Evolutionary conservation across 306 rosid genomes (phyloP).

Genomic region (Arachis hypogaea): DNA sequence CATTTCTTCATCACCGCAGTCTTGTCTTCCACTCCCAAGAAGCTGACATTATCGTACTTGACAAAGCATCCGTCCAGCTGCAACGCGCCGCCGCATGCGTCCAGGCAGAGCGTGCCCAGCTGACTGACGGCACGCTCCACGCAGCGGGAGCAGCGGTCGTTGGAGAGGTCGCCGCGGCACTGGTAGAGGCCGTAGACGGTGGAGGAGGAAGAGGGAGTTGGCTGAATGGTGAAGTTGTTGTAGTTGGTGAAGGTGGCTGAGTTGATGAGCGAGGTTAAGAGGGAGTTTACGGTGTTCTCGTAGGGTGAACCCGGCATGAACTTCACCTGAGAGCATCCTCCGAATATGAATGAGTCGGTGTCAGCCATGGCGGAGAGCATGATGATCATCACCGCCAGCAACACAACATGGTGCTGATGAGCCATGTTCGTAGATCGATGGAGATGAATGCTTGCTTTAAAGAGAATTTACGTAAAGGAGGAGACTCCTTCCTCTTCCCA

Average conservation of each 20-base stretch:
- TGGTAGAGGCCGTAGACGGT: conserved; percentile 77
- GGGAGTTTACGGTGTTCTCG: conserved; percentile 63
- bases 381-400: not conserved
- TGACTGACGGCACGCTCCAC: conserved; percentile 60
- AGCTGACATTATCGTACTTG: conserved; percentile 71
- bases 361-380: conserved; percentile 39
- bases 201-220: conserved; percentile 39
- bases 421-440: no score
- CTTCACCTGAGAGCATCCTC: conserved; percentile 76
- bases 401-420: no score
- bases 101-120: conserved; percentile 63
- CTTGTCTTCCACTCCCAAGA: conserved; percentile 88
- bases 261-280: conserved; percentile 72
- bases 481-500: no score
- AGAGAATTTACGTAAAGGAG: conserved; percentile 61
- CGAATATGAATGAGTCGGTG: conserved; percentile 60
- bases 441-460: conserved; percentile 53
- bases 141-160: conserved; percentile 66
- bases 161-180: conserved; percentile 80
- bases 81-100: conserved; percentile 80
- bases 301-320: conserved; percentile 60
- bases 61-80: conserved; percentile 88
- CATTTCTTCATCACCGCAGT: conserved; percentile 72
- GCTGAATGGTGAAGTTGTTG: conserved; percentile 66
- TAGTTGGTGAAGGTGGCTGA: conserved; percentile 65